Evolutionary conservation across 495 filamentous ascomycete genomes (phyloP).

Genomic region (Talaromyces wortmannii): DNA sequence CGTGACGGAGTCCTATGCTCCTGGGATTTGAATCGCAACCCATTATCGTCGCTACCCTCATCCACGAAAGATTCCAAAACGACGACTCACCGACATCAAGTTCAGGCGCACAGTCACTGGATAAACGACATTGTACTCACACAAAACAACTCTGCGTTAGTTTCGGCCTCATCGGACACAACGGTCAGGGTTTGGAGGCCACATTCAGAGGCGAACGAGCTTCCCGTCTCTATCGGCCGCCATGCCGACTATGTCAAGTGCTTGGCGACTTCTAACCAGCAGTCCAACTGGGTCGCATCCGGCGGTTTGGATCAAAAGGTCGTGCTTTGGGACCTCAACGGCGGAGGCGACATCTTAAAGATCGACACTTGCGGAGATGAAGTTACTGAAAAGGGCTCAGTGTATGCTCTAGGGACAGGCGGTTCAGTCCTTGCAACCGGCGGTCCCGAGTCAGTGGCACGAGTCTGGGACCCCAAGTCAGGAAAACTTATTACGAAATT

Average conservation of each 20-base stretch:
- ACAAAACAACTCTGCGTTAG: constrained; percentile 72
- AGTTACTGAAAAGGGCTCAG: constrained; percentile 80
- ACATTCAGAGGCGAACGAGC: constrained; percentile 56
- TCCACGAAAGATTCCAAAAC: constrained; percentile 22
- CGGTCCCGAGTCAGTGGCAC: constrained; percentile 87
- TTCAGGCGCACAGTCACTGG: constrained; percentile 98
- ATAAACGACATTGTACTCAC: constrained; percentile 93
- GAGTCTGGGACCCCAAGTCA: constrained; percentile 86
- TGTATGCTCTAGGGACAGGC: constrained; percentile 79
- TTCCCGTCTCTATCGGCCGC: constrained; percentile 78
- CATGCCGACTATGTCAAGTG: constrained; percentile 97
- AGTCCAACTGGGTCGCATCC: constrained; percentile 88
- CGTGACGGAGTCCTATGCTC: constrained; percentile 94
- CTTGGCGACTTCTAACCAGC: constrained; percentile 65
- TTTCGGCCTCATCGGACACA: constrained; percentile 92
- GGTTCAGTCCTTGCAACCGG: constrained; percentile 80
- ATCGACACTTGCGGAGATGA: constrained; percentile 80
- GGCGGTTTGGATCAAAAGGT: constrained; percentile 92
- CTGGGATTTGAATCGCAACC: constrained; percentile 70
- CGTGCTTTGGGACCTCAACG: constrained; percentile 86
- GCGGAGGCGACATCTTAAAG: constrained; percentile 73
- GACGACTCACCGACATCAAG: constrained; percentile 77
- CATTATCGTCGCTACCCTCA: constrained; percentile 25
- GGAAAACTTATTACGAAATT: constrained; percentile 93
- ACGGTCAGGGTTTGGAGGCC: constrained; percentile 94